Base-by-base conservation (phyloP, 2,329 filamentous ascomycete genomes). In the Pseudogymnoascus sp. region DNA sequence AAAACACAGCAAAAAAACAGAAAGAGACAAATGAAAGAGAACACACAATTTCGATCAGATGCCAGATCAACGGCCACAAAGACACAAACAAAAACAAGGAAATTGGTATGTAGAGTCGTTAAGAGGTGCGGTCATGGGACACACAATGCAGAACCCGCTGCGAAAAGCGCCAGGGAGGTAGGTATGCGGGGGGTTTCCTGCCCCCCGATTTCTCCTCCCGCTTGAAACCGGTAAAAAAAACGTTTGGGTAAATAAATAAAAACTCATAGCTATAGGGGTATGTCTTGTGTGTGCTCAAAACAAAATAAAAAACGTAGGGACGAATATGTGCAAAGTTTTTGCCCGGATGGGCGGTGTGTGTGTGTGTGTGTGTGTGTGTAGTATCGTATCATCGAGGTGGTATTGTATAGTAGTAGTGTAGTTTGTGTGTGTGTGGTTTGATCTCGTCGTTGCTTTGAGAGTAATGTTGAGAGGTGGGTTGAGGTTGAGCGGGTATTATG, bases 191-290 rank as follows among this genome's bases (percentile, higher is more conserved):
- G 44, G 47, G 47, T 53, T n/a, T 31, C 47, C 23, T 53, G 47
- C 23, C 47, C 47, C 23, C 47, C 23, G 5, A 12, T 2, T 16
- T 8, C n/a, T 40, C 38, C 47, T 31, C 47, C 47, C 47, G 23
- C 6, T 25, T 31, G 23, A 50, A 50, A 28, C 23, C 23, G 18
- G 21, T 28, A 4, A 25, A 47, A 23, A 23, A 25, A n/a, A 8
- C 21, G 21, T 11, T 18, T 31, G 23, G 40, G 40, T 44, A 53
- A 53, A 53, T 53, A 53, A 53, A n/a, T n/a, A 53, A 53, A 53
- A 53, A 53, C 23, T 31, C 16, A 53, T 53, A 16, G 47, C 47
- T 53, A 53, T 53, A 53, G 47, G 47, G 47, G 47, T 53, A 53
- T 53, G 47, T 53, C 18, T 5, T 5, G 23, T 11, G 21, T 28